Conservation (phyloP, 2,329 filamentous ascomycete genomes). For the Aspergillus sp. region DNA sequence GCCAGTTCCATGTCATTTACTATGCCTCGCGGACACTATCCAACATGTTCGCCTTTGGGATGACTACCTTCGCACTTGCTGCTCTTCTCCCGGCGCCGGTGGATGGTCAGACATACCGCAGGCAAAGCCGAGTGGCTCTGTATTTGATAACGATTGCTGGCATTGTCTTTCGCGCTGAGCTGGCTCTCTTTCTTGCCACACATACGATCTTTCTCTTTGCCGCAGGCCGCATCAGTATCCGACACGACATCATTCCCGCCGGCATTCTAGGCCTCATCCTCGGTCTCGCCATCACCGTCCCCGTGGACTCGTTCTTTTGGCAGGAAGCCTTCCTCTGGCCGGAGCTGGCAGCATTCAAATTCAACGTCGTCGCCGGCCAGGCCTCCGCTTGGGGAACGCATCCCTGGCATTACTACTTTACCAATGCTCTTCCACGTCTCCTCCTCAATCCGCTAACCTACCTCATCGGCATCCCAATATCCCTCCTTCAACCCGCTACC, state of each 20-base stretch:
- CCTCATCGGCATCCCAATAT: constrained; percentile 54
- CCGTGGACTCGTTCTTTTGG: constrained; percentile 93
- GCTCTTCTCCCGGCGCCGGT: constrained; percentile 53
- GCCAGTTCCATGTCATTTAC: constrained; percentile 91
- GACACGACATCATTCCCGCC: constrained; percentile 63
- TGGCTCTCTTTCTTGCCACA: constrained; percentile 77
- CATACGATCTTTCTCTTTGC: constrained; percentile 68
- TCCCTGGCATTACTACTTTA: constrained; percentile 85
- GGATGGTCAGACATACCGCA: constrained; percentile 33
- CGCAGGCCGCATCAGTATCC: constrained; percentile 57
- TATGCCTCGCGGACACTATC: constrained; percentile 91
- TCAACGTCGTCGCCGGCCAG: constrained; percentile 83
- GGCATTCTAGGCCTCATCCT: constrained; percentile 68
- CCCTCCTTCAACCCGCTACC: constrained; percentile 59
- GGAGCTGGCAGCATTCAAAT: constrained; percentile 85
- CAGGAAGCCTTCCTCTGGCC: constrained; percentile 80
- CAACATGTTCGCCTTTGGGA: constrained; percentile 92
- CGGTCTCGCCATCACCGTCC: constrained; percentile 71
- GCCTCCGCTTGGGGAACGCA: constrained; percentile 87
- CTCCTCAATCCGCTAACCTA: constrained; percentile 77
- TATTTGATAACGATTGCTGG: constrained; percentile 78
- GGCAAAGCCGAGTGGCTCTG: constrained; percentile 67
- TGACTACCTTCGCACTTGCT: constrained; percentile 55
- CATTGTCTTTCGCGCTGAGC: constrained; percentile 85
- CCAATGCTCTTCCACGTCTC: constrained; percentile 78